These are phyloP conservation scores for Carex myosuroides DNA, from an alignment of 176 grass and related monocot genomes.

Conservation along the genomic window DNA sequence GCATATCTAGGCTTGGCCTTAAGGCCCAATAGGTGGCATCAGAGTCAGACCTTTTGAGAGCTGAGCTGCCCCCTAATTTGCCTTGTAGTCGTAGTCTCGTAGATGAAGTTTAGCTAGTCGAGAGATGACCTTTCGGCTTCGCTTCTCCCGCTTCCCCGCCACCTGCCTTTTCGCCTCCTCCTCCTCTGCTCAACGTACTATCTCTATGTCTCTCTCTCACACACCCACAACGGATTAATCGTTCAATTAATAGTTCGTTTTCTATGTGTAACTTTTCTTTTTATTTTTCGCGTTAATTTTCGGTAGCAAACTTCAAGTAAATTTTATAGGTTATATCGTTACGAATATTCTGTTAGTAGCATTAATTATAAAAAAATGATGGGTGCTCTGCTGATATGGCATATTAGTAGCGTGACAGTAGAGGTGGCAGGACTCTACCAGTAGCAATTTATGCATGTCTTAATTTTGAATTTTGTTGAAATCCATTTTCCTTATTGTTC, in stretches of 20 bases:
- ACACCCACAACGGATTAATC: neutral
- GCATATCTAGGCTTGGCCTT: neutral
- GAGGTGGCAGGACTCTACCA: neutral
- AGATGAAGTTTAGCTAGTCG: neutral
- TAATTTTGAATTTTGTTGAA: neutral
- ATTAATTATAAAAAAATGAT: neutral
- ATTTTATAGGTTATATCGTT: neutral
- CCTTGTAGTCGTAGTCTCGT: too few species aligned
- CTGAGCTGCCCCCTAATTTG: neutral
- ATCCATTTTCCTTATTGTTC: neutral
- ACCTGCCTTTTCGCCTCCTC: constrained; percentile 17
- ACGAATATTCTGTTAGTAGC: too few species aligned
- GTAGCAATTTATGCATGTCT: neutral
- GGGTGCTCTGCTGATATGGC: neutral
- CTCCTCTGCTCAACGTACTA: neutral
- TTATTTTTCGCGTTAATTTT: neutral
- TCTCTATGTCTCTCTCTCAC: neutral
- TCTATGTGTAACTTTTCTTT: neutral
- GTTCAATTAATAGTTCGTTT: neutral
- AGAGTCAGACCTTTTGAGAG: neutral
- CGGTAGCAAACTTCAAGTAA: neutral
- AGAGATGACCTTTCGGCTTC: constrained; percentile 15
- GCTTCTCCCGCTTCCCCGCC: constrained; percentile 17
- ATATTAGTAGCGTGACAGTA: neutral
- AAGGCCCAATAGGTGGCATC: neutral